These are phyloP conservation scores for Larix kaempferi DNA, from an alignment of 75 land plant genomes.

Conservation along the genomic window DNA sequence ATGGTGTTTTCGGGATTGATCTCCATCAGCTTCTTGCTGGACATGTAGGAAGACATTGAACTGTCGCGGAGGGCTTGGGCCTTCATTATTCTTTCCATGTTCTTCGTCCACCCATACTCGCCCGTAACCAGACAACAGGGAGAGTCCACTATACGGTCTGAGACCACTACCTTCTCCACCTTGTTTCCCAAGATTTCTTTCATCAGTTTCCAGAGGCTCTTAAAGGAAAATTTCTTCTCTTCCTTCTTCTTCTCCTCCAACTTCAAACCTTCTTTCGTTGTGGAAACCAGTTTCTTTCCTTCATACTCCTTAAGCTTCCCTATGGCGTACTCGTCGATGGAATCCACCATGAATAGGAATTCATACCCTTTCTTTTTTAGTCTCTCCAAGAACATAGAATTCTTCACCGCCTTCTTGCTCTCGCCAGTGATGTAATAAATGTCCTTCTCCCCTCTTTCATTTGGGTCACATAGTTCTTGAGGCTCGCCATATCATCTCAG, in stretches of 20 bases:
- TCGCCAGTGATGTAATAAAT: too few relatives aligned
- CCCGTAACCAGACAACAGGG: conserved; percentile 80
- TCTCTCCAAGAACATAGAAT: too few relatives aligned
- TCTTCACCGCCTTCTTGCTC: too few relatives aligned
- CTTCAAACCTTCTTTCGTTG: conserved; percentile 65
- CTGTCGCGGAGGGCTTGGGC: conserved; percentile 57
- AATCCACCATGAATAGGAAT: too few relatives aligned
- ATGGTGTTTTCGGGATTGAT: conserved; percentile 72
- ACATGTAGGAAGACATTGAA: conserved; percentile 64
- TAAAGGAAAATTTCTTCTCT: conserved; percentile 63
- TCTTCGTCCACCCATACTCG: conserved; percentile 83
- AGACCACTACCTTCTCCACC: conserved; percentile 67
- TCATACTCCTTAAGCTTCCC: conserved; percentile 77
- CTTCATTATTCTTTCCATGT: conserved; percentile 76
- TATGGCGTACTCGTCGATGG: conserved; percentile 68
- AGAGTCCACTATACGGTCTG: conserved; percentile 71
- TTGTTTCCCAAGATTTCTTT: conserved; percentile 72
- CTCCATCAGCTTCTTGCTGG: conserved; percentile 75
- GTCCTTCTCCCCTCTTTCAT: too few relatives aligned
- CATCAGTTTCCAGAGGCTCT: conserved; percentile 62
- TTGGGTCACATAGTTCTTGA: too few relatives aligned
- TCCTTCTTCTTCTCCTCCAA: conserved; percentile 71
- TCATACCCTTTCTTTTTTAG: too few relatives aligned
- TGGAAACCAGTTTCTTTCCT: conserved; percentile 67
- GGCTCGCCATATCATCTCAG: too few relatives aligned